Evolutionary conservation across 2,329 filamentous ascomycete genomes (phyloP).

Genomic region (Scedosporium dehoogii): DNA sequence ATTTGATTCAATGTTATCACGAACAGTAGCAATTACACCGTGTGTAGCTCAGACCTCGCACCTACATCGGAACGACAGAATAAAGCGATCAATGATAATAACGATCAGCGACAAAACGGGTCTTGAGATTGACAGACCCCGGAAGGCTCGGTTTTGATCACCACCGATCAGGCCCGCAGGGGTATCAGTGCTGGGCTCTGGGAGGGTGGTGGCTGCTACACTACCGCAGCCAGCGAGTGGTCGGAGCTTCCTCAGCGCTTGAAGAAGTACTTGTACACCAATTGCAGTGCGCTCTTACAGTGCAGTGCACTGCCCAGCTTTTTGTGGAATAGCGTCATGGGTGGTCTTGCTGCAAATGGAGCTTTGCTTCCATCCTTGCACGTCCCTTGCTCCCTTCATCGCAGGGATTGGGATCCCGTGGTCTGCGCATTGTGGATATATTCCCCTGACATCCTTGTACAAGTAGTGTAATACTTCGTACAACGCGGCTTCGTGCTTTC

Average conservation of each 20-base stretch:
- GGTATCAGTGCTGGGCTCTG: neutral
- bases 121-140: neutral
- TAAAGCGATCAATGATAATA: neutral
- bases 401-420: neutral
- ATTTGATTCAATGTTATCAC: too few species aligned
- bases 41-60: neutral
- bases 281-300: neutral
- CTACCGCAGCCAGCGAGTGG: neutral
- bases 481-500: too few species aligned
- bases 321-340: neutral
- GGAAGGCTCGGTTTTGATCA: neutral
- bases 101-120: neutral
- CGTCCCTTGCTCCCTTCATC: neutral
- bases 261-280: neutral
- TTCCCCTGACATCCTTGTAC: neutral
- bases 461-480: neutral
- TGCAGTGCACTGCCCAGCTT: neutral
- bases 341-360: neutral
- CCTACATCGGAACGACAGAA: neutral
- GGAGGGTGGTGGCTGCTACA: neutral
- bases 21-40: neutral
- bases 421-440: neutral
- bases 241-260: neutral
- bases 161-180: neutral
- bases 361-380: neutral